phyloP scores from a whole-genome alignment of 1,284 basidiomycete genomes.

The Blastosporella zonata region DNA sequence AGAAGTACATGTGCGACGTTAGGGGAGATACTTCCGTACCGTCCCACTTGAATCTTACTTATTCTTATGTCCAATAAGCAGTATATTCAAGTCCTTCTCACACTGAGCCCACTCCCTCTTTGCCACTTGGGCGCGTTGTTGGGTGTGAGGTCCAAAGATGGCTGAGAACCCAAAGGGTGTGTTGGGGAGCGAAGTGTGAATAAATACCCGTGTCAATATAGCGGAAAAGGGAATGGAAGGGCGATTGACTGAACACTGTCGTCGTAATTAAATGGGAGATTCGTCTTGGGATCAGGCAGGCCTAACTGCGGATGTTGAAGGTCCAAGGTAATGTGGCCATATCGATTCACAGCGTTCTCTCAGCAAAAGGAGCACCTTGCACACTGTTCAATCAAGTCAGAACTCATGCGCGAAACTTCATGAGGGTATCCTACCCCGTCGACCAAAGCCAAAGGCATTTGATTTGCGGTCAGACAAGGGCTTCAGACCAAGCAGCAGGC shows the following conservation, averaged over 20 bases:
- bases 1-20: too few species aligned
- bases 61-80: background rate
- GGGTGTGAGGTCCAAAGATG: background rate
- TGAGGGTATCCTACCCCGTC: background rate
- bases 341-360: background rate
- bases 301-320: background rate
- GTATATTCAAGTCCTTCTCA: background rate
- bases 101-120: background rate
- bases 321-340: background rate
- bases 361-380: background rate
- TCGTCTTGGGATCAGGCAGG: background rate
- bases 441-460: background rate
- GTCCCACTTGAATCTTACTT: background rate
- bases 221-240: background rate
- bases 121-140: background rate
- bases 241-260: background rate
- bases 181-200: background rate
- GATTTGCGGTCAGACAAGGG: background rate
- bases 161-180: background rate
- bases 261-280: background rate
- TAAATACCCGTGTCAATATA: too few species aligned
- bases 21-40: too few species aligned
- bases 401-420: background rate
- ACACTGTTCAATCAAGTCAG: background rate
- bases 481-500: background rate